Evolutionary conservation across 768 basidiomycete species (phyloP), one percentile per base, ranked within the genome.

Genomic region (Auriculariales sp.): DNA sequence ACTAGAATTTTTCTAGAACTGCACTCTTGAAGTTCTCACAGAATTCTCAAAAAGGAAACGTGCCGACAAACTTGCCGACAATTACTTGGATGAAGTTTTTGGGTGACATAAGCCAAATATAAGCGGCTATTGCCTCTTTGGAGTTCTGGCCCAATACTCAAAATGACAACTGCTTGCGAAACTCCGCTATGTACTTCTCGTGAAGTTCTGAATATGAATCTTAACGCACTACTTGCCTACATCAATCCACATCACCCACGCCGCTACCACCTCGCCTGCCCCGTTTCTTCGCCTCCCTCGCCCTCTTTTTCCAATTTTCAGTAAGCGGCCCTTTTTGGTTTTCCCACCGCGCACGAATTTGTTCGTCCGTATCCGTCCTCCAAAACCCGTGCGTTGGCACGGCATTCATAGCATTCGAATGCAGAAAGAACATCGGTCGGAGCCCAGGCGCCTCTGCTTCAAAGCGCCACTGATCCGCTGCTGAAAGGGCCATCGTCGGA

Each of bases 301-400:
- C 79, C 44, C 83, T 64, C 58, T 76, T 75, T 66, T 85, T 87
- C 86, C 87, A 89, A 46, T 77, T 82, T 53, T 64, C 68, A 48
- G 87, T 89, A 61, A 89, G 62, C 48, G 78, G 75, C 0, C 68
- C 71, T 57, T 79, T 82, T 42, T 68, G 65, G n/a, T 67, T 73
- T 57, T 89, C 86, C 85, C 88, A 89, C 48, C 69, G 39, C 22
- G 39, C 39, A 19, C 39, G 39, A 4, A 44, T 44, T 25, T 44
- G 39, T 15, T 44, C 39, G 39, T 44, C 39, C 39, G 39, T 44
- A 19, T 44, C 39, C 22, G 39, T 44, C 22, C 39, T 19, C 19
- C 17, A 44, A 25, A 44, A 44, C 7, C 19, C 39, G 22, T 44
- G 39, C 2, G 22, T n/a, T n/a, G n/a, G n/a, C n/a, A n/a, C n/a